Percentiles rank a stretch among this genome's conserved stretches.
phyloP scores from a whole-genome alignment of 2,329 filamentous ascomycete species.

The Colletotrichum plurivorum region DNA sequence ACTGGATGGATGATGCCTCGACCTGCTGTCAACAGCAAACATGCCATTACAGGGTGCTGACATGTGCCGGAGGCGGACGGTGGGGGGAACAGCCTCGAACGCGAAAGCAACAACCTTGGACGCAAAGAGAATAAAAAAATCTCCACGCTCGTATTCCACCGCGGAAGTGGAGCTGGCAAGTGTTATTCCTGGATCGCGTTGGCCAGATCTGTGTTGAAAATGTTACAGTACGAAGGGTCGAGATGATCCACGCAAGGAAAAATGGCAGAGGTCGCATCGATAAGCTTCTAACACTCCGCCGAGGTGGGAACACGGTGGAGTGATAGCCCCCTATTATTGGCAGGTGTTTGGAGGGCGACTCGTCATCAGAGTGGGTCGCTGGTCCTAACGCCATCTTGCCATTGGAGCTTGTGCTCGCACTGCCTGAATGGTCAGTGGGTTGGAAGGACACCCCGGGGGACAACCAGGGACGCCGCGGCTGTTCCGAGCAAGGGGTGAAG shows the following conservation, averaged over 20 bases:
- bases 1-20: slow-evolving; percentile 33
- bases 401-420: slow-evolving; percentile 11
- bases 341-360: slow-evolving; percentile 6
- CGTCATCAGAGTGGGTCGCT: slow-evolving; percentile 23
- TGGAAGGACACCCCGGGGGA: slow-evolving; percentile 12
- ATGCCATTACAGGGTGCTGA: slow-evolving; percentile 10
- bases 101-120: slow-evolving; percentile 1
- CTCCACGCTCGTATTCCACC: slow-evolving; percentile 37
- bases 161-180: slow-evolving; percentile 6
- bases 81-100: neutral
- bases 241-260: slow-evolving; percentile 36
- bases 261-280: slow-evolving; percentile 2
- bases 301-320: slow-evolving; percentile 9
- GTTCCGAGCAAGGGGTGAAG: slow-evolving; percentile 1
- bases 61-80: slow-evolving; percentile 7
- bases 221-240: slow-evolving; percentile 6
- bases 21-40: slow-evolving; percentile 33
- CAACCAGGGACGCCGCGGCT: slow-evolving; percentile 23
- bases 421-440: slow-evolving; percentile 15
- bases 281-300: slow-evolving; percentile 39
- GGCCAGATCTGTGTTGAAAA: slow-evolving; percentile 31
- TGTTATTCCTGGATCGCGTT: slow-evolving; percentile 36
- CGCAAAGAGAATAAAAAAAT: neutral
- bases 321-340: slow-evolving; percentile 24
- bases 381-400: neutral